phyloP scores from a whole-genome alignment of 345 rosid species.

The Viola odorata region DNA sequence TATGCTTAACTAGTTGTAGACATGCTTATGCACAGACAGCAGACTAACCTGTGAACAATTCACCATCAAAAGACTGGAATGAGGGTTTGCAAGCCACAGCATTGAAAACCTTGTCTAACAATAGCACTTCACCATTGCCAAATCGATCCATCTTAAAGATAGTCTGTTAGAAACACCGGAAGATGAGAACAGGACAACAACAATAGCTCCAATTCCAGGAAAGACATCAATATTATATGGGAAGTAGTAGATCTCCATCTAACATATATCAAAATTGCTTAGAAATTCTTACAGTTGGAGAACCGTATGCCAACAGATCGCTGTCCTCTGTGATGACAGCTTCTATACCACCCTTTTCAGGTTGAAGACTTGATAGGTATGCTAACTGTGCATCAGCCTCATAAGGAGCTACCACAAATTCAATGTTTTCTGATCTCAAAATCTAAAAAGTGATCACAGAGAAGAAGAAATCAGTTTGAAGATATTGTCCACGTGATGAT shows the following conservation, averaged over 20 bases:
- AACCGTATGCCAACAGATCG: slow-evolving; percentile 81
- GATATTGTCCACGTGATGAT: no score
- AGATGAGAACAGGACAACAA: slow-evolving; percentile 23
- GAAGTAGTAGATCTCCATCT: slow-evolving; percentile 29
- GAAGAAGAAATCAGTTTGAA: no score
- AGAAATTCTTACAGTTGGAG: slow-evolving; percentile 79
- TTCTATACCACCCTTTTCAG: slow-evolving; percentile 61
- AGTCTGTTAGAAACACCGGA: slow-evolving; percentile 35
- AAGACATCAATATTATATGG: slow-evolving; percentile 13
- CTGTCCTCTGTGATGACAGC: slow-evolving; percentile 92
- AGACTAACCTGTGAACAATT: slow-evolving; percentile 55
- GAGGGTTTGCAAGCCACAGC: slow-evolving; percentile 51
- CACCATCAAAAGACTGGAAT: slow-evolving; percentile 49
- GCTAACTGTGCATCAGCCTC: slow-evolving; percentile 98
- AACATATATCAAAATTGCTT: slow-evolving; percentile 26
- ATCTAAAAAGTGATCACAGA: no score
- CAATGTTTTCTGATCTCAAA: slow-evolving; percentile 63
- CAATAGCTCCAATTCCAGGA: slow-evolving; percentile 13
- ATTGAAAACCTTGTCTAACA: slow-evolving; percentile 51
- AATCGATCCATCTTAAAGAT: slow-evolving; percentile 83
- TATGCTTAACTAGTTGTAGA: no score
- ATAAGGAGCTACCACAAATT: slow-evolving; percentile 89
- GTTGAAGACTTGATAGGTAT: slow-evolving; percentile 56
- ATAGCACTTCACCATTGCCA: slow-evolving; percentile 76
- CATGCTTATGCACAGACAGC: no score